Evolutionary conservation across 2,329 filamentous ascomycete genomes (phyloP), one percentile per base, ranked within the genome.

Genomic region (Trichoderma sp.): DNA sequence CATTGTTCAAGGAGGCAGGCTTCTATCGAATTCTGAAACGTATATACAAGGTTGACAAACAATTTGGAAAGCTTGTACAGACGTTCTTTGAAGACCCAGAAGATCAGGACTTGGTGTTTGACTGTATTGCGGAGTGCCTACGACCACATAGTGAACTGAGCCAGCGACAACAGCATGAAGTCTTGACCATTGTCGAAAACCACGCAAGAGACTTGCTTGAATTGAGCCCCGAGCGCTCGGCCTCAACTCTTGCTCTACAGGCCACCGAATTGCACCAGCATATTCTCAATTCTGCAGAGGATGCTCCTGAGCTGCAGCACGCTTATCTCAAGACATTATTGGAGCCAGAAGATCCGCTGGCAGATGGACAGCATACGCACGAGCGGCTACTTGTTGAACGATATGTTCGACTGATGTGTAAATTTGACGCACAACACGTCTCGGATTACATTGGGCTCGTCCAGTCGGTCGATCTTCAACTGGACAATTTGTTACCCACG

Each of bases 11-110:
- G 75, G 85, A 90, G 73, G 95, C 96, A 2, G 88, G 90, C 0
- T 99, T 98, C 80, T 97, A 93, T 79, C 91, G 96, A 63, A 95
- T 99, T 32, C 82, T 99, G 68, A 99, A 99, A 82, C 91, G 93
- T 15, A 92, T 94, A 11, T 97, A 97, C 80, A 92, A 90, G 75
- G 85, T 87, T 6, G 93, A 97, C 75, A 91, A 90, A 76, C 91
- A 95, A 77, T 97, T 93, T 76, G 88, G 91, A 1, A 90, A 92
- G 76, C 88, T 98, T 32, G 82, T 98, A 6, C 85, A 92, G 76
- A 90, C 91, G 0, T 97, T 94, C 78, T 93, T 99, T 73, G 92
- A 97, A 73, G 96, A 99, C 76, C 86, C 87, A 0, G 90, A 94
- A 63, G 92, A 96, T 74, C 90, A 90, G 70, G 87, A 91, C 6